Conservation (phyloP, 345 rosid genomes). For the Citrus medica region DNA sequence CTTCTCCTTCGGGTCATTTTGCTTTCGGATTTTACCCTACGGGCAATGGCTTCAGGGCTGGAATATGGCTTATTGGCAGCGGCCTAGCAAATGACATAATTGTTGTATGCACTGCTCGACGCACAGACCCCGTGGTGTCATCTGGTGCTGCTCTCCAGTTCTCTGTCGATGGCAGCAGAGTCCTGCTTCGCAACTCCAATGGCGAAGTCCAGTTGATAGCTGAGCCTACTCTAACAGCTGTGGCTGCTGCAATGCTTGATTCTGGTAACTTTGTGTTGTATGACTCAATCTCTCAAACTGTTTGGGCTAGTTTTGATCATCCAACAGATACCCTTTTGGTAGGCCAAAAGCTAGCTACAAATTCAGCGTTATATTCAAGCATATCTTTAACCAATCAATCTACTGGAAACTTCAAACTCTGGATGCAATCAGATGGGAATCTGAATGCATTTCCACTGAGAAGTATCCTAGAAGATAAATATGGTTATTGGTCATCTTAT, state of each 20-base stretch:
- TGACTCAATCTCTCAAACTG: neutral
- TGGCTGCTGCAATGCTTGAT: neutral
- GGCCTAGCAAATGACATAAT: neutral
- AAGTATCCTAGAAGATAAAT: neutral
- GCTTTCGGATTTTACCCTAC: neutral
- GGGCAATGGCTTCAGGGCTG: neutral
- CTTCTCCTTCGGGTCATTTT: too few species aligned
- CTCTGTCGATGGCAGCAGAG: too few species aligned
- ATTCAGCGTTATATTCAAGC: slow-evolving; percentile 7
- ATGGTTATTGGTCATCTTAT: neutral
- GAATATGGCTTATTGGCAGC: slow-evolving; percentile 7
- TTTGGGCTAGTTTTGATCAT: neutral
- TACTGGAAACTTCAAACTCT: neutral
- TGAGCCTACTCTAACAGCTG: neutral
- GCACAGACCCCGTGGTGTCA: neutral
- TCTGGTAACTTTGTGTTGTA: slow-evolving; percentile 2
- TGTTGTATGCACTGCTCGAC: neutral
- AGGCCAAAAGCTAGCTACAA: neutral
- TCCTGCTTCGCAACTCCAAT: neutral
- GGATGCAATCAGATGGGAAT: slow-evolving; percentile 4
- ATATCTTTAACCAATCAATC: neutral
- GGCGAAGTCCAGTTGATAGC: neutral
- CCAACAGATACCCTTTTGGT: neutral
- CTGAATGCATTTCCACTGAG: neutral
- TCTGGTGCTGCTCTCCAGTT: neutral